These are phyloP conservation scores for Penicillium hesseltinei DNA, from an alignment of 2,329 filamentous ascomycete species.

Conservation along the genomic window DNA sequence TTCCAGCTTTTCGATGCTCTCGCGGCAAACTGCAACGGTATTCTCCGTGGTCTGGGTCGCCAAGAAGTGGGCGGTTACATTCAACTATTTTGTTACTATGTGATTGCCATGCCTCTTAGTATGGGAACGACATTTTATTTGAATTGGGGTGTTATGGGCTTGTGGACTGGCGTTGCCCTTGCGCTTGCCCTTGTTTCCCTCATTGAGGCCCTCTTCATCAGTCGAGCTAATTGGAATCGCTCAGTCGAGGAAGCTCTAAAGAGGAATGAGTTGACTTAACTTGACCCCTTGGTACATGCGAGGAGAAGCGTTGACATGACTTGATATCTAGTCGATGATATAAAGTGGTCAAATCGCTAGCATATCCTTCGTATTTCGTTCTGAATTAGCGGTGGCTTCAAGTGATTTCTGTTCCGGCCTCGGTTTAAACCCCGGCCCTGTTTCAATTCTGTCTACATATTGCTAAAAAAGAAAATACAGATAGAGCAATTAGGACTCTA, in stretches of 20 bases:
- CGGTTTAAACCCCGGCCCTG: not conserved
- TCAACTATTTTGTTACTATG: slow-evolving; percentile 83
- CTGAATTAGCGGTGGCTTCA: not conserved
- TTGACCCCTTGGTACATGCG: not conserved
- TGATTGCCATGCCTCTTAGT: slow-evolving; percentile 78
- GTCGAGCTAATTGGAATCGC: slow-evolving; percentile 54
- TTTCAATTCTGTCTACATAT: not conserved
- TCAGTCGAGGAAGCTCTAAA: slow-evolving; percentile 60
- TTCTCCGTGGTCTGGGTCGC: slow-evolving; percentile 81
- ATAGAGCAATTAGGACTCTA: not conserved
- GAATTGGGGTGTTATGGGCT: slow-evolving; percentile 71
- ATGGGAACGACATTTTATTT: slow-evolving; percentile 75
- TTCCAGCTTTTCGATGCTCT: slow-evolving; percentile 90
- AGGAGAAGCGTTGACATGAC: not conserved
- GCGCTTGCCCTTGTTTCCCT: slow-evolving; percentile 61
- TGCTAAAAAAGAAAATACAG: not conserved
- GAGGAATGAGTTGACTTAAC: slow-evolving; percentile 48
- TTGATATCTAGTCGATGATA: not conserved
- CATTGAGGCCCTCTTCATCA: slow-evolving; percentile 59
- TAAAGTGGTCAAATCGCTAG: not conserved
- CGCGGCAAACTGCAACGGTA: slow-evolving; percentile 74
- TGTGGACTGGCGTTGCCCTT: slow-evolving; percentile 77
- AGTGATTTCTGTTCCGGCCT: not conserved
- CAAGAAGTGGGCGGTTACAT: slow-evolving; percentile 89
- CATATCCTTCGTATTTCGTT: not conserved